Evolutionary conservation across 2,329 filamentous ascomycete genomes (phyloP), one percentile per base, ranked within the genome.

Genomic region (Fusarium solani-melongenae): DNA sequence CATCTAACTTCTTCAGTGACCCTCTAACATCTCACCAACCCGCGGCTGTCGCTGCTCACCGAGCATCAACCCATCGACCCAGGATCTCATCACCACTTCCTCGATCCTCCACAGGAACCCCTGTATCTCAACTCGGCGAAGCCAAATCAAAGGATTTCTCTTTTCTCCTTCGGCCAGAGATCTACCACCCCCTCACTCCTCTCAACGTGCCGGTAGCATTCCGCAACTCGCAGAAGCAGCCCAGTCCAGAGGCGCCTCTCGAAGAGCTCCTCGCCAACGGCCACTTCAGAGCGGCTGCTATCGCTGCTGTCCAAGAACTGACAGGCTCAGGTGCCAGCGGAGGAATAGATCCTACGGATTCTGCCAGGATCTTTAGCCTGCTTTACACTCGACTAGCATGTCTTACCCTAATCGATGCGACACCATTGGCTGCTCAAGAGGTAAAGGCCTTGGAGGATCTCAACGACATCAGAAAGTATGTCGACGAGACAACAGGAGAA

Each of bases 301-400:
- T 92, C 60, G 88, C 90, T 34, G 90, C 92, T 1, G 89, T 89
- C 0, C 88, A 90, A 66, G 86, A 89, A 38, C 86, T 94, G 14
- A 91, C 83, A n/a, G 84, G 86, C 1, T 83, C 87, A 3, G 78
- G 79, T 1, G 84, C 84, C 6, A 83, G 82, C n/a, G 82, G 84
- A 6, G 79, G 82, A 14, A 79, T 86, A 2, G 83, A 85, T 49
- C 85, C 91, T 0, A 85, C 85, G 0, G 91, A 96, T 79, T 84
- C 90, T 53, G 84, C 84, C 8, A 86, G 88, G 24, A 94, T 98
- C 60, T 94, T 98, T 77, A 84, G 88, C 41, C 86, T 98, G 17
- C 86, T 98, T 3, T 95, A 98, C 82, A 92, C 92, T 1, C 91
- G 96, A 2, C 87, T 98, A 0, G 91, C 93, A 20, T 97, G 93